Percentiles rank a stretch among this genome's conserved stretches.
Conservation (phyloP, 495 filamentous ascomycete genomes). For the Xylaria flabelliformis region DNA sequence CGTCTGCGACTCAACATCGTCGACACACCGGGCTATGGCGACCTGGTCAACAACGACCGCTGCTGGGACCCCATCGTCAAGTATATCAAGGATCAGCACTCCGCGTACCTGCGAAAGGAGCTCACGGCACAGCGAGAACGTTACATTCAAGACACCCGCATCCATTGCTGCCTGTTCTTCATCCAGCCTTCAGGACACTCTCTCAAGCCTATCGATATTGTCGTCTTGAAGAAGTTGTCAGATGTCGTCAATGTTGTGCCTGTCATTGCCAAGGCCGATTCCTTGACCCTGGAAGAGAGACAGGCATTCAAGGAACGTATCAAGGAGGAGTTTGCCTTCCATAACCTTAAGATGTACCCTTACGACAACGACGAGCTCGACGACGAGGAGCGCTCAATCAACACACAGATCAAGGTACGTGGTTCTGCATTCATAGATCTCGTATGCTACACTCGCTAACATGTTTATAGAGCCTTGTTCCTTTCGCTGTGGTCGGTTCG, state of each 20-base stretch:
- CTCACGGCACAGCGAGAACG: constrained; percentile 99
- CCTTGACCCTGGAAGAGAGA: constrained; percentile 93
- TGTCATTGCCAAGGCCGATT: constrained; percentile 98
- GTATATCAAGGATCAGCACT: constrained; percentile 99
- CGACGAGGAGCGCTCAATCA: constrained; percentile 91
- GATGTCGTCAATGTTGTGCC: constrained; percentile 99
- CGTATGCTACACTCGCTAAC: constrained; percentile 36
- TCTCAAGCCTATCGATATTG: constrained; percentile 98
- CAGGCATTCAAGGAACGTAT: constrained; percentile 97
- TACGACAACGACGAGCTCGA: constrained; percentile 99
- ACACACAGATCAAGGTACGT: constrained; percentile 90
- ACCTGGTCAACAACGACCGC: constrained; percentile 99
- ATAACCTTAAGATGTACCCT: constrained; percentile 99
- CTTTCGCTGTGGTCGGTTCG: constrained; percentile 96
- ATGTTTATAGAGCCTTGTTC: constrained; percentile 77
- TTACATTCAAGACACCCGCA: constrained; percentile 98
- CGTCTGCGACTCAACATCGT: constrained; percentile 96
- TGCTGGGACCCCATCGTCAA: constrained; percentile 99
- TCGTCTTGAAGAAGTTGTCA: constrained; percentile 97
- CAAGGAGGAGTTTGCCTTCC: constrained; percentile 99
- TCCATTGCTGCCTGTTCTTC: constrained; percentile 99
- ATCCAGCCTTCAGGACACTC: constrained; percentile 98
- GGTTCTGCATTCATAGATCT: constrained; percentile 26
- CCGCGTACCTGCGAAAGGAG: constrained; percentile 98
- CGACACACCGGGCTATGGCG: constrained; percentile 96